Conservation (phyloP, 495 filamentous ascomycete species). For the Lichina pygmaea region DNA sequence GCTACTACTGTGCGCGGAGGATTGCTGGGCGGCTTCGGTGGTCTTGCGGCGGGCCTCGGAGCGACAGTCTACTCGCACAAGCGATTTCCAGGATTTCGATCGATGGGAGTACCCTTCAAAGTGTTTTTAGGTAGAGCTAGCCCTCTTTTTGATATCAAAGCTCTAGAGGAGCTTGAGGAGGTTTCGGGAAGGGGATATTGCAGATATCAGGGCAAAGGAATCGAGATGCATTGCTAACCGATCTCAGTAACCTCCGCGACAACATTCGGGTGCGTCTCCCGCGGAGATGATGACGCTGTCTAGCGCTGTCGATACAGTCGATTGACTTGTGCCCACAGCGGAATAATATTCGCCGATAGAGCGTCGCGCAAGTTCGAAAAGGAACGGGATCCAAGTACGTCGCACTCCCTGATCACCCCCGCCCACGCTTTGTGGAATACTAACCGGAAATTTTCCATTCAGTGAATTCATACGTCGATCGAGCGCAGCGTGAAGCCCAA, state of each 20-base stretch:
- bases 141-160: background rate
- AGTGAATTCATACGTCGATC: slow-evolving; percentile 36
- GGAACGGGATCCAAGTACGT: slow-evolving; percentile 1
- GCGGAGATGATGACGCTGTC: background rate
- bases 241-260: background rate
- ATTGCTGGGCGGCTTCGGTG: slow-evolving; percentile 34
- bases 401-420: background rate
- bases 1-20: slow-evolving; percentile 52
- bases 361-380: slow-evolving; percentile 47
- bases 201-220: too few species aligned
- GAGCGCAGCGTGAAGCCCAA: slow-evolving; percentile 22
- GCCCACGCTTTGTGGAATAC: too few species aligned
- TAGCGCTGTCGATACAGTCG: background rate
- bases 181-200: too few species aligned
- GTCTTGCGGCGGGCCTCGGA: slow-evolving; percentile 31
- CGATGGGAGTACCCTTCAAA: slow-evolving; percentile 66
- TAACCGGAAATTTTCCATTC: slow-evolving; percentile 17
- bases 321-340: slow-evolving; percentile 39
- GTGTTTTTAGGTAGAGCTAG: slow-evolving; percentile 62
- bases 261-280: background rate
- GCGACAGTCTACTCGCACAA: slow-evolving; percentile 32
- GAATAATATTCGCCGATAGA: slow-evolving; percentile 68
- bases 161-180: too few species aligned
- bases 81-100: slow-evolving; percentile 45
- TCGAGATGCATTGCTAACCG: background rate